These are phyloP conservation scores for Cercophora scortea DNA, from an alignment of 495 filamentous ascomycete genomes.

Conservation along the genomic window DNA sequence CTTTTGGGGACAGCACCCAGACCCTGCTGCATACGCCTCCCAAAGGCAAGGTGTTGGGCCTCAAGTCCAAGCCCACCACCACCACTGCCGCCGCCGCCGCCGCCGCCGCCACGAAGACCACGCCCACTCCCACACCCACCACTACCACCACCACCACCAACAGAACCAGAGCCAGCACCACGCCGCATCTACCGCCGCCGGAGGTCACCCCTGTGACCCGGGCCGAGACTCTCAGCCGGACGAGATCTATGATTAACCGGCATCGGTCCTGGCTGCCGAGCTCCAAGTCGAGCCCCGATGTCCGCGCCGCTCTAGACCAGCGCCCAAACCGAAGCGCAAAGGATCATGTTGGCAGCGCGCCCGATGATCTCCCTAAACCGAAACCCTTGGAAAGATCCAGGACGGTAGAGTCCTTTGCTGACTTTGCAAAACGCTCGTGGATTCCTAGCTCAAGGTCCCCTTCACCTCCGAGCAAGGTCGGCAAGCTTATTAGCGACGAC, in stretches of 20 bases:
- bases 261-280: conserved; percentile 38
- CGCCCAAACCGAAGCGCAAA: conserved; percentile 14
- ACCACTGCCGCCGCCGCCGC: conserved; percentile 1
- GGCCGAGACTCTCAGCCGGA: conserved; percentile 23
- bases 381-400: conserved; percentile 22
- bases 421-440: conserved; percentile 62
- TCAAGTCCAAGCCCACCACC: neutral
- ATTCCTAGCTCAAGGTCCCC: conserved; percentile 53
- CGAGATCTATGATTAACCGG: conserved; percentile 32
- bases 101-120: conserved; percentile 4
- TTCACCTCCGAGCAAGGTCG: conserved; percentile 38
- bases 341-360: conserved; percentile 15
- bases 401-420: conserved; percentile 54
- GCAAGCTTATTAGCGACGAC: conserved; percentile 2
- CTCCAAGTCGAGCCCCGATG: conserved; percentile 30
- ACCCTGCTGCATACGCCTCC: neutral
- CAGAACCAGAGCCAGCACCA: neutral
- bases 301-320: conserved; percentile 10
- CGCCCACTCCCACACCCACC: neutral
- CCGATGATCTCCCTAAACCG: conserved; percentile 3
- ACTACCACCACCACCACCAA: neutral
- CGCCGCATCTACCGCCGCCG: neutral
- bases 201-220: conserved; percentile 2
- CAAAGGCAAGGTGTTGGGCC: conserved; percentile 4
- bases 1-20: conserved; percentile 13